Conservation (phyloP, 75 land plant species). For the Selaginella moellendorffii region DNA sequence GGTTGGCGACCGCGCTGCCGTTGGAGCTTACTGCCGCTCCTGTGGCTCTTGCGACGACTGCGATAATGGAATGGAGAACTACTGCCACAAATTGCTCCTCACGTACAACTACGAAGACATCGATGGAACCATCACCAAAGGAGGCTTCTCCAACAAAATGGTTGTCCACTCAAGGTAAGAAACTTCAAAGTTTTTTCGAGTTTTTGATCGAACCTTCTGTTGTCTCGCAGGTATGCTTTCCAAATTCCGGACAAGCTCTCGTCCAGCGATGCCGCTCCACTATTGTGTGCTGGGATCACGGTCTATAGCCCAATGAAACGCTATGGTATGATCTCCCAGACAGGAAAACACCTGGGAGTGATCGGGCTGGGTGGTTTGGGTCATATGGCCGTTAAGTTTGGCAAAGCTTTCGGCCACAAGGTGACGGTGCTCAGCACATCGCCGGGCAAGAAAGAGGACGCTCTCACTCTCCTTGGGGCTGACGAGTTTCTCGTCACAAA, state of each 20-base stretch:
- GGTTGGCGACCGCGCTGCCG: slow-evolving; percentile 54
- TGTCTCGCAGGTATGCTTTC: background rate
- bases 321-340: background rate
- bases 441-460: background rate
- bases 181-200: too few relatives aligned
- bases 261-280: background rate
- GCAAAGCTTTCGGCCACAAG: background rate
- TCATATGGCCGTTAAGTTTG: background rate
- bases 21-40: slow-evolving; percentile 39
- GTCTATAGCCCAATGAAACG: background rate
- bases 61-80: slow-evolving; percentile 36
- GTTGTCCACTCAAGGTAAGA: slow-evolving; percentile 47
- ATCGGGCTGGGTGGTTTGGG: background rate
- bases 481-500: background rate
- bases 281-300: background rate
- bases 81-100: slow-evolving; percentile 32
- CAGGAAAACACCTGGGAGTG: background rate
- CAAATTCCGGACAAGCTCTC: background rate
- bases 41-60: slow-evolving; percentile 52
- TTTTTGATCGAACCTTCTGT: too few relatives aligned
- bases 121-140: slow-evolving; percentile 55
- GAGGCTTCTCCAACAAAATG: slow-evolving; percentile 47
- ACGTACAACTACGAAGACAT: slow-evolving; percentile 33
- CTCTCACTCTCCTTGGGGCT: background rate
- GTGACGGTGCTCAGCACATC: background rate